Evolutionary conservation across 2,329 filamentous ascomycete genomes (phyloP).

Genomic region (Scorias spongiosa): DNA sequence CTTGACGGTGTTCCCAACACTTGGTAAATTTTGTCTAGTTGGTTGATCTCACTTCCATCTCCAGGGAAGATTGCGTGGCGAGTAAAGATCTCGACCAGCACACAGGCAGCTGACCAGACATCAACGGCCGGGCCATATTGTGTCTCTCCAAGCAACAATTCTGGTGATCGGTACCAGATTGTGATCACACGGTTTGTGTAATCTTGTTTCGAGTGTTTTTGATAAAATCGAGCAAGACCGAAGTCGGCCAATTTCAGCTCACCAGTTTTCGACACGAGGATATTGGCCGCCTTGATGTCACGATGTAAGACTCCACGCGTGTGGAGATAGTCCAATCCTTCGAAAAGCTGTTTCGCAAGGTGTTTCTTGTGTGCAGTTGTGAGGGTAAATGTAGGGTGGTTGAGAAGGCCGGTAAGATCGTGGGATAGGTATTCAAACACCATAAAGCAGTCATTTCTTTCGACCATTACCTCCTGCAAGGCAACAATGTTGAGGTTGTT

Average conservation of each 20-base stretch:
- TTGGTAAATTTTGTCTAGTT: slow-evolving; percentile 92
- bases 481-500: slow-evolving; percentile 71
- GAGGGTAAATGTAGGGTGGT: slow-evolving; percentile 82
- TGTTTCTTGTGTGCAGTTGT: slow-evolving; percentile 82
- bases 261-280: slow-evolving; percentile 79
- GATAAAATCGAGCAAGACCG: slow-evolving; percentile 88
- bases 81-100: slow-evolving; percentile 93
- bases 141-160: slow-evolving; percentile 80
- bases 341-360: slow-evolving; percentile 80
- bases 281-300: slow-evolving; percentile 97
- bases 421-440: slow-evolving; percentile 97
- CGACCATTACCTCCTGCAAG: slow-evolving; percentile 88
- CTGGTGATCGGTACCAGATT: slow-evolving; percentile 91
- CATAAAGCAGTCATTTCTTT: slow-evolving; percentile 98
- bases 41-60: slow-evolving; percentile 87
- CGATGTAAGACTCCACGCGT: slow-evolving; percentile 85
- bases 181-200: slow-evolving; percentile 98
- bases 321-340: slow-evolving; percentile 87
- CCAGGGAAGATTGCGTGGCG: slow-evolving; percentile 87
- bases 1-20: slow-evolving; percentile 77
- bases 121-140: slow-evolving; percentile 82
- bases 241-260: slow-evolving; percentile 91
- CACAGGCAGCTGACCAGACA: slow-evolving; percentile 94
- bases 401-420: slow-evolving; percentile 85
- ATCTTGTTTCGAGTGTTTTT: slow-evolving; percentile 78